These are phyloP conservation scores for Durusdinium trenchii DNA, from an alignment of 73 alveolate species.

Conservation along the genomic window DNA sequence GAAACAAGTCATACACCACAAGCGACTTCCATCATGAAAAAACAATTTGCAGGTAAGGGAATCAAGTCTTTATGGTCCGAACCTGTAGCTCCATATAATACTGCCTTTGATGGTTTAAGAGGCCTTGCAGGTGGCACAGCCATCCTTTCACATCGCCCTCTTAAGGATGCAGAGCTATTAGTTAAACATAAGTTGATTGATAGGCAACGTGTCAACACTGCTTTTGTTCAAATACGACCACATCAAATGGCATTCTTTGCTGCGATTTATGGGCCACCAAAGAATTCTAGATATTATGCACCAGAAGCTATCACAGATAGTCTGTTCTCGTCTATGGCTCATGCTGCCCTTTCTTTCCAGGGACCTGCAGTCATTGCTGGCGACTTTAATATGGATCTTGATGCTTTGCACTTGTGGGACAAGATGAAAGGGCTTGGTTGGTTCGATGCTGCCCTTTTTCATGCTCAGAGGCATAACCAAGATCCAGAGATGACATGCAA, in stretches of 20 bases:
- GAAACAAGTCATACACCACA: not conserved
- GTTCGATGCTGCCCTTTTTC: not conserved
- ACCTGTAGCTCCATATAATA: not conserved
- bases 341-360: not conserved
- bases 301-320: not conserved
- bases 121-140: not conserved
- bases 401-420: not conserved
- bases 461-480: not conserved
- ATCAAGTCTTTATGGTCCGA: not conserved
- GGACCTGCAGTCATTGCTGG: not conserved
- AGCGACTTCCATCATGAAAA: not conserved
- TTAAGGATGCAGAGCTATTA: not conserved
- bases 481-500: not conserved
- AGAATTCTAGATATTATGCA: not conserved
- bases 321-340: not conserved
- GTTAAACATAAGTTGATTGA: not conserved
- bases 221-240: not conserved
- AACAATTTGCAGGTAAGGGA: not conserved
- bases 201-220: not conserved
- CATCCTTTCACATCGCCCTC: not conserved
- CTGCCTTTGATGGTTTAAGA: not conserved
- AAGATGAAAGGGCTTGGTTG: not conserved
- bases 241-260: not conserved
- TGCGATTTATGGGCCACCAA: not conserved
- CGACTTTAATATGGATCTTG: not conserved